These are phyloP conservation scores for Didymella lethalis DNA, from an alignment of 2,329 filamentous ascomycete species.

Conservation along the genomic window DNA sequence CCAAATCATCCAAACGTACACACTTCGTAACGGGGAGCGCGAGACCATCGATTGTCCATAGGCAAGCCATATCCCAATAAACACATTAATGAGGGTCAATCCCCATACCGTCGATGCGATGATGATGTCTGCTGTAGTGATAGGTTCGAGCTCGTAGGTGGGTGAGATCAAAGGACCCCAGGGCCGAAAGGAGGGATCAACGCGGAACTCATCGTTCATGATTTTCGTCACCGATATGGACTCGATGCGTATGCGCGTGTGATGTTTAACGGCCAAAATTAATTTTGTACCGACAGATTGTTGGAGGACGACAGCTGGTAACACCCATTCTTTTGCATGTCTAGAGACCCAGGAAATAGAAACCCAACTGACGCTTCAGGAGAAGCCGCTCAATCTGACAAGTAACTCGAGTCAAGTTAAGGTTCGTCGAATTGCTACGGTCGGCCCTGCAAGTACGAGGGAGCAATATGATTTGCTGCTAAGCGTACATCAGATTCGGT, in stretches of 20 bases:
- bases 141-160: slow-evolving; percentile 36
- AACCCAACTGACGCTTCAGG: slow-evolving; percentile 26
- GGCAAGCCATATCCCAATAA: slow-evolving; percentile 46
- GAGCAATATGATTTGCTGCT: slow-evolving; percentile 5
- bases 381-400: slow-evolving; percentile 25
- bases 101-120: slow-evolving; percentile 44
- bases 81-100: slow-evolving; percentile 37
- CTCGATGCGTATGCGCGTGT: slow-evolving; percentile 3
- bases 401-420: slow-evolving; percentile 30
- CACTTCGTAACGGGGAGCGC: slow-evolving; percentile 44
- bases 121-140: slow-evolving; percentile 42
- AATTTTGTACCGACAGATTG: slow-evolving; percentile 1
- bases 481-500: slow-evolving; percentile 6
- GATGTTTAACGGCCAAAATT: slow-evolving; percentile 3
- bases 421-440: slow-evolving; percentile 22
- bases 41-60: slow-evolving; percentile 39
- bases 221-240: slow-evolving; percentile 4
- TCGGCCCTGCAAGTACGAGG: slow-evolving; percentile 12
- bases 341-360: slow-evolving; percentile 19
- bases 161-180: slow-evolving; percentile 40
- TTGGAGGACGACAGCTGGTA: slow-evolving; percentile 5
- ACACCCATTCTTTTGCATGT: slow-evolving; percentile 23
- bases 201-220: slow-evolving; percentile 32
- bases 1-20: slow-evolving; percentile 61
- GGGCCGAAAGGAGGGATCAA: slow-evolving; percentile 29